A percentile compares a stretch with the other conserved stretches of the same genome.
phyloP scores from a whole-genome alignment of 495 filamentous ascomycete species.

The Parmelia sp. region DNA sequence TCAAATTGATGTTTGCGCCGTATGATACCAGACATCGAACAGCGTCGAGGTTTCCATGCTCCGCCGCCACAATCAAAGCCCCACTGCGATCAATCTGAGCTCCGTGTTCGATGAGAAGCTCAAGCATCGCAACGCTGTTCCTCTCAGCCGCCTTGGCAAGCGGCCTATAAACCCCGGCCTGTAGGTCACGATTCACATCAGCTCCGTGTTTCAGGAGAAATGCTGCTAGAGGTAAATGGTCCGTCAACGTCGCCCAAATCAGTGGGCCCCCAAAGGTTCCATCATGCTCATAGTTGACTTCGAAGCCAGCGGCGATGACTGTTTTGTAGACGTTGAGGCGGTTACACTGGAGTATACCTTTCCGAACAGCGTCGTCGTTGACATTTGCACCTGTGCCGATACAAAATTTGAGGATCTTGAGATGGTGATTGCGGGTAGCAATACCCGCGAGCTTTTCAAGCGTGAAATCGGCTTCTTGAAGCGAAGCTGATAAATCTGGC shows the following conservation, averaged over 20 bases:
- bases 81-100: conserved; percentile 3
- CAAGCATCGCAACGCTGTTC: not conserved
- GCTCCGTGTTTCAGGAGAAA: not conserved
- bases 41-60: not conserved
- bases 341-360: not conserved
- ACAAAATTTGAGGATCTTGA: not conserved
- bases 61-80: conserved; percentile 1
- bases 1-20: not conserved
- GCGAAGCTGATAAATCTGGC: not conserved
- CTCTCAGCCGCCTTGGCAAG: not conserved
- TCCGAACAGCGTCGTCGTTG: not conserved
- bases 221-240: not conserved
- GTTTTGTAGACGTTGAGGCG: not conserved
- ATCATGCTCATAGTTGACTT: not conserved
- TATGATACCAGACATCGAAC: not conserved
- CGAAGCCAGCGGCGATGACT: not conserved
- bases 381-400: not conserved
- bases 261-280: not conserved
- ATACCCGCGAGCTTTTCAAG: not conserved
- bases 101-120: not conserved
- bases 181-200: not conserved
- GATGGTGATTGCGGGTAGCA: not conserved
- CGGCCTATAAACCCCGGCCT: not conserved
- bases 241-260: not conserved
- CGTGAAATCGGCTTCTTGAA: not conserved